A percentile compares a stretch with the other conserved stretches of the same genome.
Conservation (phyloP, 768 basidiomycete genomes). For the Galerina sulciceps region DNA sequence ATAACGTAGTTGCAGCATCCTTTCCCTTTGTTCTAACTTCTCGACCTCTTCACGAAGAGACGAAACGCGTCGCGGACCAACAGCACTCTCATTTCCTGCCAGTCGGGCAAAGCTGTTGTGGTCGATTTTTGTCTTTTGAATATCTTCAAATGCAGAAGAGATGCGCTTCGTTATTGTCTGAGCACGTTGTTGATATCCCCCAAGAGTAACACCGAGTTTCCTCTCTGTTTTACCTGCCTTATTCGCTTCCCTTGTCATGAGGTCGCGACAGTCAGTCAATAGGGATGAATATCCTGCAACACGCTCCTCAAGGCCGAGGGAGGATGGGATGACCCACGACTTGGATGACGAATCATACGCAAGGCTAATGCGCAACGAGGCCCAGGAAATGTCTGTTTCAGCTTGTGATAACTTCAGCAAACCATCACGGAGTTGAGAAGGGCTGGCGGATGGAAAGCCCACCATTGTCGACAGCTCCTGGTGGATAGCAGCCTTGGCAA, state of each 20-base stretch:
- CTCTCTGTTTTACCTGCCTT: conserved; percentile 89
- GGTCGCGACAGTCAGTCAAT: conserved; percentile 64
- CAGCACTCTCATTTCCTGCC: conserved; percentile 69
- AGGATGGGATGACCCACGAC: conserved; percentile 68
- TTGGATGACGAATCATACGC: conserved; percentile 54
- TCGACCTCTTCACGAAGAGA: conserved; percentile 89
- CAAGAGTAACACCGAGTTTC: conserved; percentile 83
- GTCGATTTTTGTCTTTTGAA: conserved; percentile 70
- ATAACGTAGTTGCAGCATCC: conserved; percentile 79
- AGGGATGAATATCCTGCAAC: conserved; percentile 65
- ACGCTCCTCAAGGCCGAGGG: conserved; percentile 62
- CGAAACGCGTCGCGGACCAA: conserved; percentile 78
- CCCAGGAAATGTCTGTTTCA: conserved; percentile 74
- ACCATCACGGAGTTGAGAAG: conserved; percentile 79
- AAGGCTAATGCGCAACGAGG: conserved; percentile 61
- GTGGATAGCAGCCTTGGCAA: conserved; percentile 75
- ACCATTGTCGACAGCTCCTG: conserved; percentile 78
- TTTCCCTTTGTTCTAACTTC: conserved; percentile 75
- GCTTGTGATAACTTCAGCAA: conserved; percentile 65
- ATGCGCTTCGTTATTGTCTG: conserved; percentile 67
- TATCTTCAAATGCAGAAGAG: conserved; percentile 69
- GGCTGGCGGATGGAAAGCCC: conserved; percentile 84
- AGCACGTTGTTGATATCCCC: conserved; percentile 88
- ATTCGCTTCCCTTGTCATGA: conserved; percentile 79
- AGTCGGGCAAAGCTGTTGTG: conserved; percentile 81